These are phyloP conservation scores for Themeda triandra DNA, from an alignment of 176 grass and related monocot genomes.

Conservation along the genomic window DNA sequence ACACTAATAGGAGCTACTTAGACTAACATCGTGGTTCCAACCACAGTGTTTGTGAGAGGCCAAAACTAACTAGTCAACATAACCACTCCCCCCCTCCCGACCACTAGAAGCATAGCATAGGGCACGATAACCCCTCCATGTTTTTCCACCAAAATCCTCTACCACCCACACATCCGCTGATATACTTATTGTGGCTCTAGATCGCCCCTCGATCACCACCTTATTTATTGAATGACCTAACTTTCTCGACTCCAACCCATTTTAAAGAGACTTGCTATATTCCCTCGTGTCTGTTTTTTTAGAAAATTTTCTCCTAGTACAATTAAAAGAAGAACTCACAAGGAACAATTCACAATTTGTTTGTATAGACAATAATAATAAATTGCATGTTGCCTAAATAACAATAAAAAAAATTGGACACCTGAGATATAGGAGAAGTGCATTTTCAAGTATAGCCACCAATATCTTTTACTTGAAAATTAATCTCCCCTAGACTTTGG, in stretches of 20 bases:
- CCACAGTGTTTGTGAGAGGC: no score
- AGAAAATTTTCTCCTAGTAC: no score
- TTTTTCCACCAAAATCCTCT: neutral
- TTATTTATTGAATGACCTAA: neutral
- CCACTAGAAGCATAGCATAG: no score
- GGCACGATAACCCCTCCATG: neutral
- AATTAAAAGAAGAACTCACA: neutral
- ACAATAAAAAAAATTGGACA: neutral
- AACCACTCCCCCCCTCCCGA: no score
- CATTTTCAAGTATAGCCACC: neutral
- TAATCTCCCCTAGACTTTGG: neutral
- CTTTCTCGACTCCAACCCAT: neutral
- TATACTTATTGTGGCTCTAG: neutral
- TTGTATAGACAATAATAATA: neutral
- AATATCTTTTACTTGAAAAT: neutral
- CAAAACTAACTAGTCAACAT: no score
- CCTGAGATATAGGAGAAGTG: neutral
- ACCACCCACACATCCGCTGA: accelerated
- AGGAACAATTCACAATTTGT: neutral
- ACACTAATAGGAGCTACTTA: no score
- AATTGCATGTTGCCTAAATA: neutral
- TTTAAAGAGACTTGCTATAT: neutral
- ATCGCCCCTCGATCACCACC: neutral
- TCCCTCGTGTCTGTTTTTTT: neutral
- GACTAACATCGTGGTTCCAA: no score